Conservation (phyloP, 306 rosid species). For the Cajanus cajan region DNA sequence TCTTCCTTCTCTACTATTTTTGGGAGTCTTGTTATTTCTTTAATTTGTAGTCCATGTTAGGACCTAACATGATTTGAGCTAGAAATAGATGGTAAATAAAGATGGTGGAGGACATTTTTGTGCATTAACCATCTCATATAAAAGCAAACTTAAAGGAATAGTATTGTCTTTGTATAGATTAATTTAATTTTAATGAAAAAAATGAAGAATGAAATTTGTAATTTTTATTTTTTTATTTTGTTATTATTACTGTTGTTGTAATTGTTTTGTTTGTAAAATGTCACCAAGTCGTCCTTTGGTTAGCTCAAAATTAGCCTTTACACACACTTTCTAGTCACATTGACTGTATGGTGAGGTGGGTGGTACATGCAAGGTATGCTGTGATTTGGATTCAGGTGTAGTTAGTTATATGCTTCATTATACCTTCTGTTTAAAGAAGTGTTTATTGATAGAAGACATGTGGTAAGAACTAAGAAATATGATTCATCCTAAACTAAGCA, state of each 20-base stretch:
- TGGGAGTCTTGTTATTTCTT: background rate
- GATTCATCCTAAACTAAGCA: background rate
- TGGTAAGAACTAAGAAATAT: background rate
- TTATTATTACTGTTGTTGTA: background rate
- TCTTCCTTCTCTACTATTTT: background rate
- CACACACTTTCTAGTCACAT: background rate
- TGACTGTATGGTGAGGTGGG: background rate
- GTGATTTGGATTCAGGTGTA: background rate
- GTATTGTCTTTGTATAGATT: background rate
- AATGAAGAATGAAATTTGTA: background rate
- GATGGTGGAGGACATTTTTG: background rate
- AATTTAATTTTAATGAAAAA: slow-evolving; percentile 12
- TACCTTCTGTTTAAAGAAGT: background rate
- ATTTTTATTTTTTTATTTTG: background rate
- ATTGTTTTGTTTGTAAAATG: background rate
- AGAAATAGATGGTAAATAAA: background rate
- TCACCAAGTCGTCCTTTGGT: background rate
- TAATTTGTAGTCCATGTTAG: slow-evolving; percentile 1
- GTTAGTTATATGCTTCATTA: background rate
- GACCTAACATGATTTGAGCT: background rate
- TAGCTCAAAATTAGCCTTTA: background rate
- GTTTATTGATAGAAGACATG: background rate
- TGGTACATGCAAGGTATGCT: background rate
- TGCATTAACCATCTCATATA: background rate
- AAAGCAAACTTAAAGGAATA: background rate